phyloP scores from a whole-genome alignment of 2,329 filamentous ascomycete species.

The Alternaria sp. region DNA sequence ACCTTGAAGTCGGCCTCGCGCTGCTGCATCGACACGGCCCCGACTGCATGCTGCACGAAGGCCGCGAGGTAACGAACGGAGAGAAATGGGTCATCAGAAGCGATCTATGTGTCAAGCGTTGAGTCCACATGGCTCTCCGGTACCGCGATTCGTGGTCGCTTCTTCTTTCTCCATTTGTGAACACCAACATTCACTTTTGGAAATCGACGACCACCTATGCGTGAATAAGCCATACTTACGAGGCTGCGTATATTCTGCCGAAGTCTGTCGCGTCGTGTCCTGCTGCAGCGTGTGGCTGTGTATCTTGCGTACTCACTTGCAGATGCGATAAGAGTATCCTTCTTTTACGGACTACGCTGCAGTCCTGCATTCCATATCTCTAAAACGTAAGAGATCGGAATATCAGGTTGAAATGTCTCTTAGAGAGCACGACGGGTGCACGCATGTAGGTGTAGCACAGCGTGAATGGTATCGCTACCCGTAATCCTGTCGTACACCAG shows the following conservation, averaged over 20 bases:
- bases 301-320: background rate
- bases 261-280: background rate
- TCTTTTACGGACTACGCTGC: background rate
- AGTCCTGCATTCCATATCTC: background rate
- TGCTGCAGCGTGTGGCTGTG: background rate
- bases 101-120: slow-evolving; percentile 73
- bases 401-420: background rate
- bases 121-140: slow-evolving; percentile 2
- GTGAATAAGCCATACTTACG: background rate
- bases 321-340: background rate
- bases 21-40: slow-evolving; percentile 88
- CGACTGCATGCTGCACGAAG: slow-evolving; percentile 89
- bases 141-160: background rate
- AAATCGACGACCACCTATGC: background rate
- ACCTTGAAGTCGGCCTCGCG: slow-evolving; percentile 81
- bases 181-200: background rate
- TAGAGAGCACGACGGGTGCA: background rate
- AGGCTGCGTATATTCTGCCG: background rate
- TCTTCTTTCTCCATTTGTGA: background rate
- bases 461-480: background rate
- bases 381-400: background rate
- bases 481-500: background rate
- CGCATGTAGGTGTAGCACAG: background rate
- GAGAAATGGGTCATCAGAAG: slow-evolving; percentile 93
- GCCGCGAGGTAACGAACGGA: slow-evolving; percentile 75